Evolutionary conservation across 2,329 filamentous ascomycete species (phyloP).

Genomic region (Dryadomyces quercus-mongolicae): DNA sequence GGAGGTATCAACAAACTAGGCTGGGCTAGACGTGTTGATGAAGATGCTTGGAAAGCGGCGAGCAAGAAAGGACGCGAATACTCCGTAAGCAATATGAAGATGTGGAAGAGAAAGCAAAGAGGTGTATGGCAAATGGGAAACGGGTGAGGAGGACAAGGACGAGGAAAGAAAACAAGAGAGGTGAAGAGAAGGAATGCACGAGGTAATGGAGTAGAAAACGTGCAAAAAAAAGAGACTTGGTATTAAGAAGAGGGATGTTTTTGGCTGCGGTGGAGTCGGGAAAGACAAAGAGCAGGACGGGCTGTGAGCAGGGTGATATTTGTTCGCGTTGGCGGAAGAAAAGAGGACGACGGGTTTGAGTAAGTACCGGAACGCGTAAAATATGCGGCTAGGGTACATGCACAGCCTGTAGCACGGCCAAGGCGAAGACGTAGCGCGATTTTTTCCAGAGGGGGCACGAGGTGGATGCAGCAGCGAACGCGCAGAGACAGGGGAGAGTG

Average conservation of each 20-base stretch:
- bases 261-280: conserved; percentile 15
- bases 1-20: not conserved
- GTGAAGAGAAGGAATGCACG: conserved; percentile 1
- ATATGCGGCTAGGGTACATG: not conserved
- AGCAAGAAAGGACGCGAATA: not conserved
- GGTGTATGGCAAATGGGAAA: not conserved
- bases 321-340: not conserved
- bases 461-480: not conserved
- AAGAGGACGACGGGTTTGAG: not conserved
- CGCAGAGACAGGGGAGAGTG: not conserved
- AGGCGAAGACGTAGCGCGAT: conserved; percentile 1
- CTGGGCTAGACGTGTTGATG: not conserved
- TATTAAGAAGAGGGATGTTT: conserved; percentile 15
- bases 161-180: not conserved
- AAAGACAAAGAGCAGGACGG: not conserved
- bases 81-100: not conserved
- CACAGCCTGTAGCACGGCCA: not conserved
- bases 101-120: not conserved
- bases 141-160: not conserved
- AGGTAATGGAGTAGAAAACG: not conserved
- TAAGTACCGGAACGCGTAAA: not conserved
- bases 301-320: not conserved
- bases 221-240: conserved; percentile 5
- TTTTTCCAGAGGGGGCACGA: not conserved
- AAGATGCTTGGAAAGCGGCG: not conserved